phyloP scores from a whole-genome alignment of 495 filamentous ascomycete genomes.

The Penicillium roqueforti region DNA sequence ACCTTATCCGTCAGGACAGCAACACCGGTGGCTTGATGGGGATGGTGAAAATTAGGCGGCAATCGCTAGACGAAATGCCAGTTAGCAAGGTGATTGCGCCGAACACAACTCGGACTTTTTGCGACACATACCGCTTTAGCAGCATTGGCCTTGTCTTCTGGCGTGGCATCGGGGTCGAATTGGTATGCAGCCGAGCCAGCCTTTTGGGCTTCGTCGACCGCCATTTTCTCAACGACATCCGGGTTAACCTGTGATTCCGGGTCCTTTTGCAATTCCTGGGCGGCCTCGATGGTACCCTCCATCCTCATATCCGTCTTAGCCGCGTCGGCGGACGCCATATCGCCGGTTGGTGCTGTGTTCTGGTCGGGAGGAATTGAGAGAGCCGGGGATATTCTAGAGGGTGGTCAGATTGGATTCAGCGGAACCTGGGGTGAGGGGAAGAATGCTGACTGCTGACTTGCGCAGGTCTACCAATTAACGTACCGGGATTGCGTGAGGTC shows the following conservation, averaged over 20 bases:
- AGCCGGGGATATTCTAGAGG: conserved; percentile 2
- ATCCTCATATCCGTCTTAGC: conserved; percentile 63
- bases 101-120: background rate
- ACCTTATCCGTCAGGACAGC: conserved; percentile 71
- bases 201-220: conserved; percentile 70
- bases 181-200: conserved; percentile 74
- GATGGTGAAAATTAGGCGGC: conserved; percentile 59
- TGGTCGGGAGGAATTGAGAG: conserved; percentile 12
- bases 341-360: conserved; percentile 17
- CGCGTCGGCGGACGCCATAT: conserved; percentile 38
- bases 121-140: conserved; percentile 64
- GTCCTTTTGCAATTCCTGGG: conserved; percentile 54
- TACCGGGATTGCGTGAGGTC: background rate
- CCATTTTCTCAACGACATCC: conserved; percentile 61
- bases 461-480: background rate
- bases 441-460: background rate
- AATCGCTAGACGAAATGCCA: conserved; percentile 39
- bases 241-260: conserved; percentile 64
- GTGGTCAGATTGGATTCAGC: background rate
- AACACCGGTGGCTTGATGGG: conserved; percentile 61
- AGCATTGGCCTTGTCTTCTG: conserved; percentile 78
- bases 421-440: conserved; percentile 2
- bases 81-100: conserved; percentile 15
- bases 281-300: conserved; percentile 66
- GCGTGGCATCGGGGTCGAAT: conserved; percentile 81